phyloP scores from a whole-genome alignment of 768 basidiomycete genomes.

The Lactifluus subvellereus region DNA sequence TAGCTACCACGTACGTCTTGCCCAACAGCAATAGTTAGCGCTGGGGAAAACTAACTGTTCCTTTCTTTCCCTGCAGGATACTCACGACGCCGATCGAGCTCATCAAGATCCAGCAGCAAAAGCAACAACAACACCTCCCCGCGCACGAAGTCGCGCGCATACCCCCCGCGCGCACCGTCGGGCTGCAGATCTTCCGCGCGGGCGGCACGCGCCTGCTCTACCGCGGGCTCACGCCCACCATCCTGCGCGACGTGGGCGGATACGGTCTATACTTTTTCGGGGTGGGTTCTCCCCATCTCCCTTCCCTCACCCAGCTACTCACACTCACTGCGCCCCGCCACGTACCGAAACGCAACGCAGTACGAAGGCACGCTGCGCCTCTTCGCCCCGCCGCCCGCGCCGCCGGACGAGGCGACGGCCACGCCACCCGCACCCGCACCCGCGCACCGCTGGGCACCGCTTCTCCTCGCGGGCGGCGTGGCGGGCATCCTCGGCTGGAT shows the following conservation, averaged over 20 bases:
- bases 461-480: slow-evolving; percentile 60
- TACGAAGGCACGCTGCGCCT: slow-evolving; percentile 61
- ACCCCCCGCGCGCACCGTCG: slow-evolving; percentile 42
- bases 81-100: slow-evolving; percentile 82
- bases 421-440: slow-evolving; percentile 22
- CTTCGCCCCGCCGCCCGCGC: slow-evolving; percentile 31
- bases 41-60: not conserved
- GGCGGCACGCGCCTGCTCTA: slow-evolving; percentile 65
- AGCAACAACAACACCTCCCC: slow-evolving; percentile 32
- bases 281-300: not conserved
- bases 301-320: not conserved
- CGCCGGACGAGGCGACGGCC: not conserved
- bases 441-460: slow-evolving; percentile 38
- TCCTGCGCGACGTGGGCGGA: slow-evolving; percentile 62
- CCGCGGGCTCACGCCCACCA: slow-evolving; percentile 69
- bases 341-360: slow-evolving; percentile 28
- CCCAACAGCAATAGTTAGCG: not conserved
- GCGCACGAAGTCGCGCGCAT: not conserved
- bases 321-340: not conserved
- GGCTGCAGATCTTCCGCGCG: slow-evolving; percentile 46
- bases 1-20: slow-evolving; percentile 67
- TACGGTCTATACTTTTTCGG: slow-evolving; percentile 77
- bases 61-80: slow-evolving; percentile 37
- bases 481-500: slow-evolving; percentile 78
- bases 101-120: slow-evolving; percentile 82